phyloP scores from a whole-genome alignment of 441 rosid genomes.

The Mallotus repandus region DNA sequence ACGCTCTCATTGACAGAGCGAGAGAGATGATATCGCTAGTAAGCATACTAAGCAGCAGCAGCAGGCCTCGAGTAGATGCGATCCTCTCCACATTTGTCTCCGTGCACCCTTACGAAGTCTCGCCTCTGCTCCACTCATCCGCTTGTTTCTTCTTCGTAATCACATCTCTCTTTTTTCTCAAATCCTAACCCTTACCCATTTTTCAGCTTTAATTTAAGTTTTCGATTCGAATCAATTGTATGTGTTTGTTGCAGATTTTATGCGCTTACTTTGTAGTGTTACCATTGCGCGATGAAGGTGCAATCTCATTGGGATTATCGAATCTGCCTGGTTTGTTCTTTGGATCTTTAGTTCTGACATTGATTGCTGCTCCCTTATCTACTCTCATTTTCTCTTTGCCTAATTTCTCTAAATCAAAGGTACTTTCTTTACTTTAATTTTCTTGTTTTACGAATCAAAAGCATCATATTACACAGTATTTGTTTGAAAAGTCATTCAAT shows the following conservation, averaged over 20 bases:
- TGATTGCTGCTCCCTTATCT: conserved; percentile 86
- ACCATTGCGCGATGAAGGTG: conserved; percentile 87
- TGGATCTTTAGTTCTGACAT: conserved; percentile 75
- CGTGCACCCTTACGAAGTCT: conserved; percentile 77
- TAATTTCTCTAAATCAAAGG: conserved; percentile 77
- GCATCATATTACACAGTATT: no score
- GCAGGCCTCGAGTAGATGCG: conserved; percentile 37
- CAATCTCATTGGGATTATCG: conserved; percentile 77
- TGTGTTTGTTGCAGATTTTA: conserved; percentile 44
- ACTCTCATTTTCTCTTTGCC: conserved; percentile 79
- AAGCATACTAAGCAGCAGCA: conserved; percentile 16
- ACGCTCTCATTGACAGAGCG: no score
- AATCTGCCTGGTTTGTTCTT: conserved; percentile 71
- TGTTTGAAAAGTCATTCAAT: no score
- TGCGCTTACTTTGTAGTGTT: conserved; percentile 86
- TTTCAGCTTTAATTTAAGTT: background rate
- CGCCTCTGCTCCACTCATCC: conserved; percentile 67
- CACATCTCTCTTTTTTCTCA: background rate
- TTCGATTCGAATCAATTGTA: background rate
- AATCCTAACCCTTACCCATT: background rate
- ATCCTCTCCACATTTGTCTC: conserved; percentile 60
- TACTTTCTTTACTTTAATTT: conserved; percentile 15
- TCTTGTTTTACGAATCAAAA: no score
- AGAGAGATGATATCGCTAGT: no score
- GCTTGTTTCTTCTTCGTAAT: conserved; percentile 87